phyloP scores from a whole-genome alignment of 1,139 yeast species.

The Taiozyma sp. region DNA sequence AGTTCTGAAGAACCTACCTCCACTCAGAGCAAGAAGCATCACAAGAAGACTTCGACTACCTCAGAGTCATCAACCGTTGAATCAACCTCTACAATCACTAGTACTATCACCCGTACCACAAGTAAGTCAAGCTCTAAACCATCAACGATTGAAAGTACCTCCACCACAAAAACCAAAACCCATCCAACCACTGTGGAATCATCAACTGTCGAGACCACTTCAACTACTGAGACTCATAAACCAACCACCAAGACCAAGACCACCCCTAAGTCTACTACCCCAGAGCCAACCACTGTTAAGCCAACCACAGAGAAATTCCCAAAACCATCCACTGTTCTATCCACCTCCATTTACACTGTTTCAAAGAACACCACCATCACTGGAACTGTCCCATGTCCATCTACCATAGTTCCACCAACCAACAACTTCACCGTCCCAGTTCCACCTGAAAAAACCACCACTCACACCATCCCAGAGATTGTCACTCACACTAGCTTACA shows the following conservation, averaged over 20 bases:
- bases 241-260: no score
- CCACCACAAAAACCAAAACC: neutral
- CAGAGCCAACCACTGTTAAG: neutral
- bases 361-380: neutral
- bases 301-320: neutral
- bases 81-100: neutral
- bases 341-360: neutral
- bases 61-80: neutral
- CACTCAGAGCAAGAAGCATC: no score
- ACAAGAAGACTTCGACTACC: neutral
- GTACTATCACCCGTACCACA: neutral
- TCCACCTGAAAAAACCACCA: constrained; percentile 3
- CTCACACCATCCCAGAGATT: neutral
- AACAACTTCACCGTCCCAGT: constrained; percentile 2
- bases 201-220: neutral
- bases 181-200: neutral
- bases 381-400: neutral
- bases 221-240: neutral
- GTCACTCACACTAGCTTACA: neutral
- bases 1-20: neutral
- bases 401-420: neutral
- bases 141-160: neutral
- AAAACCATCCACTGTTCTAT: constrained; percentile 2
- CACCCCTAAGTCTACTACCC: neutral
- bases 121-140: neutral